Conservation (phyloP, 1,284 basidiomycete species). For the Pisolithus thermaeus region DNA sequence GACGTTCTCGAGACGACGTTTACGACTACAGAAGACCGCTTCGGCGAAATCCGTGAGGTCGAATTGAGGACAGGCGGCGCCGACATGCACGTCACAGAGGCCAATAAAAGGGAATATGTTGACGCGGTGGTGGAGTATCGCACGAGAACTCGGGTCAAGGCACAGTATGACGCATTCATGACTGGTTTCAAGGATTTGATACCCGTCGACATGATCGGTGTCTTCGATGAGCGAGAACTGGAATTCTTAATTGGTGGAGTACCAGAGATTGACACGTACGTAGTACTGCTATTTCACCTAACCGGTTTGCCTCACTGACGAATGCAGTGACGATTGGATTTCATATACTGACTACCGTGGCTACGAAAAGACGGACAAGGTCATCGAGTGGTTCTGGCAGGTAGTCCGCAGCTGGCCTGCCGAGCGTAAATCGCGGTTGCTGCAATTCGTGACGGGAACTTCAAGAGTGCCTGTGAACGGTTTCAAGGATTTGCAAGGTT, state of each 20-base stretch:
- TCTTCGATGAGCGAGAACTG: slow-evolving; percentile 97
- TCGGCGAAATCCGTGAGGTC: slow-evolving; percentile 93
- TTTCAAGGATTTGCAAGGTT: slow-evolving; percentile 98
- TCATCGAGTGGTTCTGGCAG: slow-evolving; percentile 99
- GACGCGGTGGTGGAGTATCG: slow-evolving; percentile 93
- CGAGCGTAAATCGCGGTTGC: slow-evolving; percentile 89
- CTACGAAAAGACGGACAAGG: slow-evolving; percentile 85
- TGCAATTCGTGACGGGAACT: slow-evolving; percentile 98
- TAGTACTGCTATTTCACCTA: slow-evolving; percentile 12
- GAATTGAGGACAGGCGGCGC: slow-evolving; percentile 88
- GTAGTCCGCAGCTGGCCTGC: slow-evolving; percentile 94
- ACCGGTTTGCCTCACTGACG: slow-evolving; percentile 5
- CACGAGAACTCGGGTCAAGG: slow-evolving; percentile 88
- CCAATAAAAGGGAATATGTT: slow-evolving; percentile 99
- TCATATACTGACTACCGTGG: slow-evolving; percentile 84
- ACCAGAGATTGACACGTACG: slow-evolving; percentile 95
- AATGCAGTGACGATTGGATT: slow-evolving; percentile 72
- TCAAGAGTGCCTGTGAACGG: slow-evolving; percentile 97
- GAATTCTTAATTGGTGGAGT: slow-evolving; percentile 97
- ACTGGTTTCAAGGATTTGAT: slow-evolving; percentile 93
- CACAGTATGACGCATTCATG: slow-evolving; percentile 96
- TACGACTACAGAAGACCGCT: slow-evolving; percentile 91
- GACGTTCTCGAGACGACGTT: slow-evolving; percentile 95
- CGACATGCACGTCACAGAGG: slow-evolving; percentile 85
- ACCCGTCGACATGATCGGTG: slow-evolving; percentile 91